Base-by-base conservation (phyloP, 192 early-diverging fungal genomes). In the Geosiphon pyriformis region DNA sequence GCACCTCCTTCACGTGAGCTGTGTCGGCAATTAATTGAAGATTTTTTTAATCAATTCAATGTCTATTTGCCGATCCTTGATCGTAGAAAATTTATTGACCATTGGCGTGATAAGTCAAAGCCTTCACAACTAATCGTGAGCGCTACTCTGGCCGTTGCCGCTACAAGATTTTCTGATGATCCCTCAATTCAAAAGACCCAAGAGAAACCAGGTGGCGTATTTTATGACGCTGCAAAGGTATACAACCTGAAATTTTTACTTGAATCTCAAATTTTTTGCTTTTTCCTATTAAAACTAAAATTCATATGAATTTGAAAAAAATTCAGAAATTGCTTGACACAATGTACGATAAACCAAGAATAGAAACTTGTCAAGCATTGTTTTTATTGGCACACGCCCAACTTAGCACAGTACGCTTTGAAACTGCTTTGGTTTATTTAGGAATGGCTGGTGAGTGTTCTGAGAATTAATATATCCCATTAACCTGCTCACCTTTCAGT, bases 331-430 rank as follows among this genome's bases (percentile, higher is more conserved):
- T 67, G 12, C n/a, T 67, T 1, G 42, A 67, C 49, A 30, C 17
- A 1, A 22, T 67, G 54, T 67, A 67, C 23, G 29, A 67, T 48
- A 25, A 6, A 4, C 65, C 65, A 29, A 35, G 37, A 17, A 27
- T 67, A 3, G 65, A 67, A 67, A 67, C 65, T 2, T 27, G 47
- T 17, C 65, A 67, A 67, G 53, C 65, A 57, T 57, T 67, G 50
- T 46, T 67, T n/a, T 17, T 67, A 20, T 47, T 67, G 20, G 17
- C 35, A 22, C 54, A 67, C 17, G 7, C 65, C 2, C 50, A 67
- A 29, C 2, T 1, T 48, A 49, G 53, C 20, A 8, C 47, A 22
- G 32, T 35, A 46, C 65, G 65, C 20, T 3, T 57, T 4, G 54
- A 67, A 57, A 67, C 50, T 22, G n/a, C 35, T 1, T 67, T 15